Evolutionary conservation across 257 asterid genomes (phyloP), one percentile per base, ranked within the genome.

Genomic region (Fraxinus excelsior): DNA sequence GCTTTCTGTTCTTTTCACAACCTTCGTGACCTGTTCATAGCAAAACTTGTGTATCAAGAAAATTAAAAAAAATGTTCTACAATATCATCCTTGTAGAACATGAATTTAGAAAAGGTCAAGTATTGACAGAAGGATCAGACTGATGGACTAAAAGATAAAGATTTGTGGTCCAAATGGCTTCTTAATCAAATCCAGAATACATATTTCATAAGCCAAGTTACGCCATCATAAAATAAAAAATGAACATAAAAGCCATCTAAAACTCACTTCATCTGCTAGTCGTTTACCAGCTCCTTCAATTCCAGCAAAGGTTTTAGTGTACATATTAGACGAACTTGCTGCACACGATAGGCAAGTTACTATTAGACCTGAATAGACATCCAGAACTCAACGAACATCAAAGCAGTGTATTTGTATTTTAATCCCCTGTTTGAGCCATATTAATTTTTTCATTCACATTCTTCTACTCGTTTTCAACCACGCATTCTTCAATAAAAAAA

Each of bases 221-320:
- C 71, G 72, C 42, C 37, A 42, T n/a, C 35, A 76, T 37, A 75
- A 10, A 69, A 42, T 78, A 25, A 29, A 38, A 64, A 38, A 38
- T 40, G 53, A 49, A 35, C 58, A 28, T 65, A 62, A 25, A 51
- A 68, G 64, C 29, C 56, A 68, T 51, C 74, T n/a, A 71, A 77
- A 72, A 83, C 97, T 88, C 89, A 94, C 97, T 91, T 95, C 99
- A 80, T 93, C 94, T 56, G 97, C 99, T 84, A 95, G 88, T 74
- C 98, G 87, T 84, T 88, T 87, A 72, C 97, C 98, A 71, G 97
- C 87, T 70, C 89, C 98, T 75, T 90, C 97, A 81, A 93, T 90
- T 77, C 99, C 99, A 13, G 92, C 71, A 87, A 95, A 93, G 25
- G 99, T 93, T 85, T 93, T 95, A 29, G 92, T 85, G 84, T 87